Conservation (phyloP, 768 basidiomycete genomes). For the Solioccasus polychromus region DNA sequence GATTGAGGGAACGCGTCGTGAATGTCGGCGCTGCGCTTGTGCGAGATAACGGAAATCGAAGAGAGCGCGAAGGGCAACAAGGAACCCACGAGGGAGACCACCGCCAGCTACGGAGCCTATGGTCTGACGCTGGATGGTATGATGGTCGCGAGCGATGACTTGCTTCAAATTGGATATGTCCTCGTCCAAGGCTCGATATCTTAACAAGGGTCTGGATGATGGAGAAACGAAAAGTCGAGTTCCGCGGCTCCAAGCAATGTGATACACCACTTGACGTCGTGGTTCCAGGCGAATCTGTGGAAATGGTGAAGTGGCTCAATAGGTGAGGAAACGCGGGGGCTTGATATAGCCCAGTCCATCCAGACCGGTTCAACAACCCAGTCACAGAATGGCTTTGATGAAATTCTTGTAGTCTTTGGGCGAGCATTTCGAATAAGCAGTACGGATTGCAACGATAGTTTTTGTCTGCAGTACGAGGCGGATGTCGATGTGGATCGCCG, state of each 20-base stretch:
- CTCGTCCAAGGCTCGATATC: too few species aligned
- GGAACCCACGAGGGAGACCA: not conserved
- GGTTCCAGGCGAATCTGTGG: too few species aligned
- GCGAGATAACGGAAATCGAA: conserved; percentile 41
- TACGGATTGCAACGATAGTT: conserved; percentile 22
- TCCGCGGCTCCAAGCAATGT: too few species aligned
- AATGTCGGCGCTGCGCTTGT: conserved; percentile 36
- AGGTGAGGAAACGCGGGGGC: conserved; percentile 34
- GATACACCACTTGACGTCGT: not conserved
- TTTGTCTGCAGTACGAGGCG: conserved; percentile 17
- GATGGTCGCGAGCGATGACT: too few species aligned
- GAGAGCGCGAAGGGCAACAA: conserved; percentile 19
- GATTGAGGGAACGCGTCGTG: conserved; percentile 25
- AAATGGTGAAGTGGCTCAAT: too few species aligned
- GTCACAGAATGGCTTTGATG: not conserved
- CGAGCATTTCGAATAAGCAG: not conserved
- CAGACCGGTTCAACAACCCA: conserved; percentile 14
- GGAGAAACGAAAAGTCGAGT: too few species aligned
- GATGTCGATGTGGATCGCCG: conserved; percentile 21
- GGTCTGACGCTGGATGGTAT: too few species aligned
- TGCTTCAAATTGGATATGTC: too few species aligned
- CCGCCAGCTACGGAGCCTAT: too few species aligned
- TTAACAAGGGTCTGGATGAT: too few species aligned
- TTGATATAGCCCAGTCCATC: conserved; percentile 33
- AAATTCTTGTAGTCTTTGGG: conserved; percentile 6